Conservation (phyloP, 805 yeast species). For the Yamadazyma philogaea region DNA sequence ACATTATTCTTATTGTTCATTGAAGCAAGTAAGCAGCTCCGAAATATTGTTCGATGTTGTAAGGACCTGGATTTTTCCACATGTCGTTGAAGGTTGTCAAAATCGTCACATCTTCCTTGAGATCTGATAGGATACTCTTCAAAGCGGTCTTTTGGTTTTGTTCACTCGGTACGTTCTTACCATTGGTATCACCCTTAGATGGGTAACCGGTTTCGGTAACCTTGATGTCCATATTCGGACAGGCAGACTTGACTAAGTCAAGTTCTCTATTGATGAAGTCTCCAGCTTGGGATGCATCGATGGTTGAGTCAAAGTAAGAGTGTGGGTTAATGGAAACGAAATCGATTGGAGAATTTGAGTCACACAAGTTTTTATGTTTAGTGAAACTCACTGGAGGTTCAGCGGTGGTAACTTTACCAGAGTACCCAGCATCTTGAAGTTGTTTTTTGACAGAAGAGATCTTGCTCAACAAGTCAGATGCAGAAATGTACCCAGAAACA, state of each 20-base stretch:
- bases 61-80: slow-evolving; percentile 85
- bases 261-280: slow-evolving; percentile 64
- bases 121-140: slow-evolving; percentile 52
- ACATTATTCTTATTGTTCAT: slow-evolving; percentile 1
- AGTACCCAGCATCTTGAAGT: slow-evolving; percentile 67
- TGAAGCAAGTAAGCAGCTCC: slow-evolving; percentile 53
- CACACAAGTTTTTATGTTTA: slow-evolving; percentile 63
- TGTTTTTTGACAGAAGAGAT: slow-evolving; percentile 59
- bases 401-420: slow-evolving; percentile 75
- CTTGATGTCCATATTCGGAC: slow-evolving; percentile 52
- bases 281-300: slow-evolving; percentile 69
- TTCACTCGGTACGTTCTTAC: slow-evolving; percentile 65
- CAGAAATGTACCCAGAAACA: slow-evolving; percentile 57
- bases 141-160: slow-evolving; percentile 75
- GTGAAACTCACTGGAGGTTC: slow-evolving; percentile 83
- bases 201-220: slow-evolving; percentile 93
- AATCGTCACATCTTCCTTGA: slow-evolving; percentile 63
- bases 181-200: slow-evolving; percentile 65
- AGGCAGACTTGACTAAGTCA: slow-evolving; percentile 48
- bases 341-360: slow-evolving; percentile 62
- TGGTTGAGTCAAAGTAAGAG: slow-evolving; percentile 69
- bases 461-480: slow-evolving; percentile 59
- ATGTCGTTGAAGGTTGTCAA: slow-evolving; percentile 78
- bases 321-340: slow-evolving; percentile 85
- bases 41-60: slow-evolving; percentile 83